Conservation (phyloP, 2,329 filamentous ascomycete genomes). For the Arthrinium phaeospermum region DNA sequence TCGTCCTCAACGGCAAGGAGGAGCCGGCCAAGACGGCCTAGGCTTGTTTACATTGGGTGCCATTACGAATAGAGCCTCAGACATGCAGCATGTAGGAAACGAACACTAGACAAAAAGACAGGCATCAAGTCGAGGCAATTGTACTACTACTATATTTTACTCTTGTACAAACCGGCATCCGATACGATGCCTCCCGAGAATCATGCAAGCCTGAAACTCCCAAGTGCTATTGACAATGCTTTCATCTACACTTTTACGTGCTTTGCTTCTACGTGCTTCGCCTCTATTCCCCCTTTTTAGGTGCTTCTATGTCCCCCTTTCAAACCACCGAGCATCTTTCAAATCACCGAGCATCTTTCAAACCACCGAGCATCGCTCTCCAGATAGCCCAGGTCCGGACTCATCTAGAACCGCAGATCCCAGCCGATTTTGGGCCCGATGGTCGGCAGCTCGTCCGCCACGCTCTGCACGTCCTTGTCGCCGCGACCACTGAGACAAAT, state of each 20-base stretch:
- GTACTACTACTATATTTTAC: conserved; percentile 23
- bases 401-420: conserved; percentile 65
- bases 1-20: conserved; percentile 35
- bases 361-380: too few relatives aligned
- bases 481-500: conserved; percentile 92
- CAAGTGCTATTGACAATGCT: not conserved
- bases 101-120: conserved; percentile 24
- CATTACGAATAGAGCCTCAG: not conserved
- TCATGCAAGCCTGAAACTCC: not conserved
- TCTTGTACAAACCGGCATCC: conserved; percentile 8
- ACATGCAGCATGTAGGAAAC: not conserved
- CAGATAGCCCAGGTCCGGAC: too few relatives aligned
- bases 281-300: not conserved
- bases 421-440: conserved; percentile 87
- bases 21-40: conserved; percentile 13
- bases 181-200: not conserved
- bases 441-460: conserved; percentile 89
- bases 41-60: not conserved
- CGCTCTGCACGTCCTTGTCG: conserved; percentile 98
- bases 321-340: too few relatives aligned
- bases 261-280: conserved; percentile 24
- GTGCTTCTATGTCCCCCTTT: too few relatives aligned
- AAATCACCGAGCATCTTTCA: too few relatives aligned
- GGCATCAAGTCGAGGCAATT: conserved; percentile 18
- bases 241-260: conserved; percentile 19